A percentile compares a stretch with the other conserved stretches of the same genome.
These are phyloP conservation scores for Thoreauomyces humboldtii DNA, from an alignment of 192 early-diverging fungal species.

Conservation along the genomic window DNA sequence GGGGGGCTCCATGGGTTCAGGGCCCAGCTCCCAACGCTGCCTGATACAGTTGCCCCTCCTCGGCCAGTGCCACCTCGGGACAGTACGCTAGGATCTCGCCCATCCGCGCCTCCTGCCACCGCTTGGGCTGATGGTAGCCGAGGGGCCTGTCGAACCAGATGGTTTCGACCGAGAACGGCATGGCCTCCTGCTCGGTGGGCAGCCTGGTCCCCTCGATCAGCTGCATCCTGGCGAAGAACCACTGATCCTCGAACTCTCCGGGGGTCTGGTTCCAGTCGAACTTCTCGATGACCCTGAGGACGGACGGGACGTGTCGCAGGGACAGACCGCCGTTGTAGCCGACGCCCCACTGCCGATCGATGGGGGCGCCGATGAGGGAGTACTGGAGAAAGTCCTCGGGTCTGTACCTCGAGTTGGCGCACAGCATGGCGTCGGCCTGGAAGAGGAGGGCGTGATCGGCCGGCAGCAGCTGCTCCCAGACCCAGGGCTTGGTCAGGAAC, in stretches of 20 bases:
- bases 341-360: background rate
- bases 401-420: background rate
- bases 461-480: constrained; percentile 3
- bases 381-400: constrained; percentile 13
- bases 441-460: constrained; percentile 3
- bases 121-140: constrained; percentile 6
- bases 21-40: no score
- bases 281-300: background rate
- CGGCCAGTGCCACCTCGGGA: background rate
- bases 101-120: background rate
- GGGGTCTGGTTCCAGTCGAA: background rate
- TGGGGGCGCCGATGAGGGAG: constrained; percentile 1
- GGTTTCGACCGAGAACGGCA: constrained; percentile 1
- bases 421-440: constrained; percentile 16
- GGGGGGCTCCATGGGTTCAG: no score
- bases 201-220: background rate
- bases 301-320: background rate
- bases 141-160: background rate
- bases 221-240: background rate
- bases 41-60: no score
- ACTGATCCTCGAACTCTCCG: background rate
- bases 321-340: constrained; percentile 8
- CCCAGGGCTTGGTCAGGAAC: constrained; percentile 1
- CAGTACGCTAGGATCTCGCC: background rate
- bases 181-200: background rate